A percentile compares a stretch with the other conserved stretches of the same genome.
Conservation (phyloP, 805 yeast species). For the Teunomyces aglyptinius region DNA sequence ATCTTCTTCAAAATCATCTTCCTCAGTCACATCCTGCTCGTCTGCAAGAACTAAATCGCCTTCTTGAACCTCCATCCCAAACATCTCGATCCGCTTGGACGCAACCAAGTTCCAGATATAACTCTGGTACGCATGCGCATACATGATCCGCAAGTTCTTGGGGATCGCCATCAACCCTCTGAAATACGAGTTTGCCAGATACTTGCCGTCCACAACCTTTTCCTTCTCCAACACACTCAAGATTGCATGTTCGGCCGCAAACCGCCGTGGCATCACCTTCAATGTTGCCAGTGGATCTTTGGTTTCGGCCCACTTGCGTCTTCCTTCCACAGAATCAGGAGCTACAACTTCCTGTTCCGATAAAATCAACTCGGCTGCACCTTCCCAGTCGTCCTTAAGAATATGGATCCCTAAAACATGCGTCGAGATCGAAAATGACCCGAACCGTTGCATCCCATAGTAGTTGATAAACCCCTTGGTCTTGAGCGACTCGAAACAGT, state of each 20-base stretch:
- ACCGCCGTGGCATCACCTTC: constrained; percentile 78
- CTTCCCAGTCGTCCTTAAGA: constrained; percentile 71
- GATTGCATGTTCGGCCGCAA: constrained; percentile 80
- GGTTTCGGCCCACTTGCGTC: constrained; percentile 77
- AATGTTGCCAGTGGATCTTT: constrained; percentile 64
- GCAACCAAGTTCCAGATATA: constrained; percentile 91
- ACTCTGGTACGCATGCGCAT: constrained; percentile 96
- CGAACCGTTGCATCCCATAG: constrained; percentile 98
- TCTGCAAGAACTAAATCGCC: constrained; percentile 74
- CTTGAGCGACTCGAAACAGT: constrained; percentile 56
- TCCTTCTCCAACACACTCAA: constrained; percentile 59
- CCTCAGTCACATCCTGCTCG: constrained; percentile 28
- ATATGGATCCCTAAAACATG: constrained; percentile 78
- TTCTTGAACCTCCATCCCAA: constrained; percentile 65
- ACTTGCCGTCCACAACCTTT: constrained; percentile 44
- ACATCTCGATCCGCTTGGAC: constrained; percentile 67
- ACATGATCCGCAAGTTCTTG: constrained; percentile 87
- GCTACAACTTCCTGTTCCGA: constrained; percentile 82
- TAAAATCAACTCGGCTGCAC: constrained; percentile 73
- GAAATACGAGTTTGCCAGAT: constrained; percentile 57
- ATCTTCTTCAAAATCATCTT: constrained; percentile 69
- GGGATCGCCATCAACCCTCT: constrained; percentile 87
- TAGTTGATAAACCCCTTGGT: constrained; percentile 85
- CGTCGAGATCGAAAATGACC: constrained; percentile 91
- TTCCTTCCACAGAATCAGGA: constrained; percentile 81